Evolutionary conservation across 345 rosid genomes (phyloP).

Genomic region (Psidium friedrichsthalianum): DNA sequence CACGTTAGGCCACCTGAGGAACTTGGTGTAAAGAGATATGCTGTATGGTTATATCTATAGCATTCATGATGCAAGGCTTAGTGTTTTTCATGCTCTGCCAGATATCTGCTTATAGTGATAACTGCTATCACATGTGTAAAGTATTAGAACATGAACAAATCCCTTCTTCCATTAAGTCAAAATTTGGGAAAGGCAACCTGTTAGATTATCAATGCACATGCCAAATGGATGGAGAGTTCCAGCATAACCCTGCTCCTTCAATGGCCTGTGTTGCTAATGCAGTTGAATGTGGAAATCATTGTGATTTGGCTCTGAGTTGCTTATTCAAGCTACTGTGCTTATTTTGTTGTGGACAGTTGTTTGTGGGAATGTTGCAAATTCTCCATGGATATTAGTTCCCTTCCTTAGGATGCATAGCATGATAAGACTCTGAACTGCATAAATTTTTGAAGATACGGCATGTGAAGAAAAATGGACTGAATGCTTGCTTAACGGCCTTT

Average conservation of each 20-base stretch:
- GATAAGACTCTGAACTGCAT: neutral
- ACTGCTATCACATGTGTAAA: neutral
- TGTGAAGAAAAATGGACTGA: neutral
- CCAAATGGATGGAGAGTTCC: neutral
- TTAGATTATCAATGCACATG: neutral
- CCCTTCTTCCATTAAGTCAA: neutral
- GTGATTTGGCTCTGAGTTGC: neutral
- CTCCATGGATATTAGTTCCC: neutral
- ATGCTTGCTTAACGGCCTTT: neutral
- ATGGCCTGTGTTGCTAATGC: neutral
- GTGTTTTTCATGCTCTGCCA: neutral
- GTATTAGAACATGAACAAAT: neutral
- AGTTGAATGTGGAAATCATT: neutral
- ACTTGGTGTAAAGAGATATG: neutral
- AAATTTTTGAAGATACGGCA: neutral
- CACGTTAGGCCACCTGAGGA: neutral
- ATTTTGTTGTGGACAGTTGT: neutral
- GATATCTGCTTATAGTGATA: neutral
- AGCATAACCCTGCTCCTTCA: neutral
- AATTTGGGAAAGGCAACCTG: neutral
- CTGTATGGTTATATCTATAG: neutral
- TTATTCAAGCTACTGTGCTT: neutral
- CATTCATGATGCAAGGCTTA: neutral
- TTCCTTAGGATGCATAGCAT: neutral
- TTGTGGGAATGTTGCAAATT: neutral